These are phyloP conservation scores for Megacollybia marginata DNA, from an alignment of 768 basidiomycete species.

Conservation along the genomic window DNA sequence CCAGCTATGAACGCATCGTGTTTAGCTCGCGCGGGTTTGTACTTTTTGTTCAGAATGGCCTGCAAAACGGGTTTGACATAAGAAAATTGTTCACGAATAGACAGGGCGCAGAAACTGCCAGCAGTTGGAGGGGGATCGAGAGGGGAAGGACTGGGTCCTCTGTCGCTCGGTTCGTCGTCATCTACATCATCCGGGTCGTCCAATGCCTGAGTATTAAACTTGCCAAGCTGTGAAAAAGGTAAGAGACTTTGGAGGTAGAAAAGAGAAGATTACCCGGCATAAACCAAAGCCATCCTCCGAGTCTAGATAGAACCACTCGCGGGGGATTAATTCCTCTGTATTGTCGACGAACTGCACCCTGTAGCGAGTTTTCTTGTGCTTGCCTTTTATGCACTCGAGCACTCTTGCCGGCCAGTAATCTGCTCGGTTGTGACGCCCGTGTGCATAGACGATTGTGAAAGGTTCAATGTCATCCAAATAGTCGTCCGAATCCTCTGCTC, in stretches of 20 bases:
- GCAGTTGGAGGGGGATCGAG: conserved; percentile 32
- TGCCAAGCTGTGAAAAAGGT: conserved; percentile 37
- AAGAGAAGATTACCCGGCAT: conserved; percentile 38
- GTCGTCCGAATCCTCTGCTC: conserved; percentile 8
- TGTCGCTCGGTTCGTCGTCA: conserved; percentile 17
- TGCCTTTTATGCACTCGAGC: conserved; percentile 7
- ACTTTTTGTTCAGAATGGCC: conserved; percentile 50
- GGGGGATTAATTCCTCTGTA: conserved; percentile 28
- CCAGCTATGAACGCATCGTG: conserved; percentile 56
- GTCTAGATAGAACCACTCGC: conserved; percentile 50
- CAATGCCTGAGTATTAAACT: conserved; percentile 39
- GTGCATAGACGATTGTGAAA: conserved; percentile 14
- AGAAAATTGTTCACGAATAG: conserved; percentile 51
- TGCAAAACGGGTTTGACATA: conserved; percentile 59
- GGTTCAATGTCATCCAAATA: conserved; percentile 1
- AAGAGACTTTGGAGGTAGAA: conserved; percentile 1
- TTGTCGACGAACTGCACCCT: conserved; percentile 54
- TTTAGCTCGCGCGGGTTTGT: conserved; percentile 40
- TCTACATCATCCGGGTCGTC: conserved; percentile 26
- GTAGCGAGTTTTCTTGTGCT: conserved; percentile 35
- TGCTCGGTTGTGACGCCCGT: conserved; percentile 39
- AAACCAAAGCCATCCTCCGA: conserved; percentile 54
- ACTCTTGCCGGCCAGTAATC: conserved; percentile 43
- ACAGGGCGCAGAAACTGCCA: conserved; percentile 37
- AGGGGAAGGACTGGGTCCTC: conserved; percentile 34